Percentiles rank a stretch among this genome's conserved stretches.
phyloP scores from a whole-genome alignment of 2,329 filamentous ascomycete species.

The Beauveria sp. region DNA sequence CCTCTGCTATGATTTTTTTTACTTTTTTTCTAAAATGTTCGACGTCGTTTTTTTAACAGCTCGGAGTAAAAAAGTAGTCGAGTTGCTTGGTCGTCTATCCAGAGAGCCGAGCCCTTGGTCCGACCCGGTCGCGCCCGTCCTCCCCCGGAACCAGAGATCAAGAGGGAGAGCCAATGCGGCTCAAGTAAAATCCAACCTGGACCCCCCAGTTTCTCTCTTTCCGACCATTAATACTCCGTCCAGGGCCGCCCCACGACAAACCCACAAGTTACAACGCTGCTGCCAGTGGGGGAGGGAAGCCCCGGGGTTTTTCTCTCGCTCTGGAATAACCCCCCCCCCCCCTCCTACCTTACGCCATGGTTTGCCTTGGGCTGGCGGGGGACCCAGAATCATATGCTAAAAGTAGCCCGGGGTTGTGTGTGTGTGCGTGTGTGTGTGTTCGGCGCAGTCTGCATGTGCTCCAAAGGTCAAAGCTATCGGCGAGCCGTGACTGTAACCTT shows the following conservation, averaged over 20 bases:
- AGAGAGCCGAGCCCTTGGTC: slow-evolving; percentile 1
- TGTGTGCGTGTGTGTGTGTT: neutral
- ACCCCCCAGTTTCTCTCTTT: neutral
- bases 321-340: neutral
- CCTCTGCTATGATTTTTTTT: neutral
- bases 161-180: slow-evolving; percentile 4
- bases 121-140: slow-evolving; percentile 7
- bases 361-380: neutral
- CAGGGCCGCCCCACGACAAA: neutral
- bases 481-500: slow-evolving; percentile 6
- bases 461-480: slow-evolving; percentile 5
- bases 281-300: slow-evolving; percentile 1
- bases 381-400: slow-evolving; percentile 14
- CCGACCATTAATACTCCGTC: neutral
- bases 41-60: too few species aligned
- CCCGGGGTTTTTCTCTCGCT: neutral
- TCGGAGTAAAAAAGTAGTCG: too few species aligned
- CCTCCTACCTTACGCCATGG: slow-evolving; percentile 6
- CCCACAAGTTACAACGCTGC: neutral
- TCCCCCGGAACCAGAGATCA: neutral
- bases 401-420: neutral
- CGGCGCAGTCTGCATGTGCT: slow-evolving; percentile 2
- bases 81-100: neutral
- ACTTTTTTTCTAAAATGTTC: too few species aligned
- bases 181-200: neutral